Base-by-base conservation (phyloP, 805 yeast genomes). In the Sugiyamaella mastotermitis region DNA sequence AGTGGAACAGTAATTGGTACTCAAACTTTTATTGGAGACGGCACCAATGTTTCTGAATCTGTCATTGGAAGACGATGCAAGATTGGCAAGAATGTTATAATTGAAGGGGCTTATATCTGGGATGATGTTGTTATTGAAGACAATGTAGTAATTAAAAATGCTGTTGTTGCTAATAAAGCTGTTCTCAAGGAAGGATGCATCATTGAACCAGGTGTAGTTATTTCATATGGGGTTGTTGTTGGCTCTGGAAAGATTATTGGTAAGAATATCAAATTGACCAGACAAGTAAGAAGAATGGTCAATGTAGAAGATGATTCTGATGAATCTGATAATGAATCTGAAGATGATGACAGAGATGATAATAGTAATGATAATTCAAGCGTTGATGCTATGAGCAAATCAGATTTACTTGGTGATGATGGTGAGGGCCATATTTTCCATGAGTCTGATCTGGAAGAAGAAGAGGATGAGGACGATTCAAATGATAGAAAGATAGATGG, bases 51-150 rank as follows among this genome's bases (percentile, higher is more conserved):
- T 27, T 69, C 69, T 40, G 76, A 78, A 37, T 78, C 94, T 17
- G 83, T 83, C 3, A 77, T 92, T 56, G 98, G 98, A 5, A 76
- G 90, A 48, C 72, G 81, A 45, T 88, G 96, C 62, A 72, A 65
- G 39, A 85, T 92, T 50, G 97, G 97, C 21, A 71, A 76, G 36
- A 79, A 83, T 50, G 92, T 82, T 17, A 59, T 48, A 2, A 76
- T 92, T 32, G 71, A 65, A 33, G 79, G 84, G 52, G 78, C 95
- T 14, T 88, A 83, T 55, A 73, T 92, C 32, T 90, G 96, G 95
- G 94, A 86, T 51, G 75, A 83, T 46, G 80, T 84, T 0, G 61
- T 65, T 2, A 77, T 92, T 45, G 84, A 73, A 38, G 90, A 86
- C 56, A 70, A 76, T 34, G 68, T 74, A 17, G 60, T 55, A 1